phyloP scores from a whole-genome alignment of 2,329 filamentous ascomycete species.

The Eutypella sp. region DNA sequence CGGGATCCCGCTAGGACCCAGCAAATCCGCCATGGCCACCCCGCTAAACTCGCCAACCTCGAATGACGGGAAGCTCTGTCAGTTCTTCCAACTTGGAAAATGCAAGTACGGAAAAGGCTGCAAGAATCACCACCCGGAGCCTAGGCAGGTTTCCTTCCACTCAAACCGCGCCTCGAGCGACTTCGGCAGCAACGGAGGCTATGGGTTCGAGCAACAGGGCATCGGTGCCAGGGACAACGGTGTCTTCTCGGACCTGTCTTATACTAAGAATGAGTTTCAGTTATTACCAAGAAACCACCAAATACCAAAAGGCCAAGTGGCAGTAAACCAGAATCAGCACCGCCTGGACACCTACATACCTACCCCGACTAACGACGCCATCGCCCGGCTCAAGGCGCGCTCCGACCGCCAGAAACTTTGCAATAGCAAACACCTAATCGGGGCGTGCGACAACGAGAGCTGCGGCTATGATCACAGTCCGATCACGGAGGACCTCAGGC shows the following conservation, averaged over 20 bases:
- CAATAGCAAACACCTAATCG: conserved; percentile 22
- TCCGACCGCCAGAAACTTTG: conserved; percentile 19
- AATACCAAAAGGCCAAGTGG: conserved; percentile 21
- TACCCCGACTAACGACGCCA: conserved; percentile 9
- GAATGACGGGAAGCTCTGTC: conserved; percentile 17
- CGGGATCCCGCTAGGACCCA: neutral
- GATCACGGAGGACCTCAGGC: conserved; percentile 20
- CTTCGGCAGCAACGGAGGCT: conserved; percentile 1
- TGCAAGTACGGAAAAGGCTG: conserved; percentile 25
- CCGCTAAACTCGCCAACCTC: neutral
- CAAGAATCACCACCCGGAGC: conserved; percentile 20
- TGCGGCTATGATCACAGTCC: conserved; percentile 26
- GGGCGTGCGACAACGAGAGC: conserved; percentile 15
- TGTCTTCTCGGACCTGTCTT: conserved; percentile 1
- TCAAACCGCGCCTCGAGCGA: conserved; percentile 5
- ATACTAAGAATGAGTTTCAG: conserved; percentile 1
- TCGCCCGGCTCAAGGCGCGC: conserved; percentile 17
- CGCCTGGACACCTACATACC: conserved; percentile 26
- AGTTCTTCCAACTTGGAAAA: conserved; percentile 22
- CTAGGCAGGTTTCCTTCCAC: conserved; percentile 3
- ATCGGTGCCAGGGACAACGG: neutral
- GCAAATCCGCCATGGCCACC: neutral
- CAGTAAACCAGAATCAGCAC: conserved; percentile 21
- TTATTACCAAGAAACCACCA: conserved; percentile 19
- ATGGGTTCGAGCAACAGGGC: conserved; percentile 4